Evolutionary conservation across 2,329 filamentous ascomycete genomes (phyloP), one percentile per base, ranked within the genome.

Genomic region (Macrophomina pseudophaseolina): DNA sequence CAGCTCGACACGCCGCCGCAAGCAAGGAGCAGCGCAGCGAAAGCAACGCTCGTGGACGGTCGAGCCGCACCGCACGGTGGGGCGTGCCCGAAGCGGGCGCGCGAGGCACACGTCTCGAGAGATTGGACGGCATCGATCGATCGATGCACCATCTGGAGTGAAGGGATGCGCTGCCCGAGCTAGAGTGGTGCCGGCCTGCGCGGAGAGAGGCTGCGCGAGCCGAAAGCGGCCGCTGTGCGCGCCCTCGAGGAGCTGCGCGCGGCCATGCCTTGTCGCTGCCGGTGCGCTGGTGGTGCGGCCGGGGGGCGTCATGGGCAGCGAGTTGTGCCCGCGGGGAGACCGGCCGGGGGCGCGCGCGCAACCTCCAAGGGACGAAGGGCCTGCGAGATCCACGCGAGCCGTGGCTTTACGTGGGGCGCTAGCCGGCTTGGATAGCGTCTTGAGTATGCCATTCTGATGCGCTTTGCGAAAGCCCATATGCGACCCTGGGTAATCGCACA

Each of bases 391-490:
- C 64, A 66, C 64, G 64, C 64, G 64, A 66, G 64, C 64, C 64
- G 54, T 66, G 64, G 64, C 64, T 66, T 65, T 65, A 52, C 63
- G 63, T 56, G 63, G 63, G 63, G 52, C 63, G 52, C 63, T 58
- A 65, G 63, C 63, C 35, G 58, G 56, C 56, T 46, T 60, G 28
- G 30, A 44, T 60, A 46, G 56, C 63, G 63, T 49, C 63, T 40
- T 44, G 52, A 65, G 52, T 66, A 60, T 66, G 53, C 64, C 64
- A 66, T 66, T 66, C 64, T 65, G 64, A 66, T 66, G 63, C 63
- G 63, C 63, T 65, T 66, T 66, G 53, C 53, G 65, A 66, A 66
- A 54, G 65, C 65, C 65, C 65, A 66, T 66, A 66, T 66, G 65
- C 56, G 65, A 66, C 65, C 65, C 65, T 54, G 65, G 56, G 49